These are phyloP conservation scores for Dactylellina cionopaga DNA, from an alignment of 2,329 filamentous ascomycete genomes.

Conservation along the genomic window DNA sequence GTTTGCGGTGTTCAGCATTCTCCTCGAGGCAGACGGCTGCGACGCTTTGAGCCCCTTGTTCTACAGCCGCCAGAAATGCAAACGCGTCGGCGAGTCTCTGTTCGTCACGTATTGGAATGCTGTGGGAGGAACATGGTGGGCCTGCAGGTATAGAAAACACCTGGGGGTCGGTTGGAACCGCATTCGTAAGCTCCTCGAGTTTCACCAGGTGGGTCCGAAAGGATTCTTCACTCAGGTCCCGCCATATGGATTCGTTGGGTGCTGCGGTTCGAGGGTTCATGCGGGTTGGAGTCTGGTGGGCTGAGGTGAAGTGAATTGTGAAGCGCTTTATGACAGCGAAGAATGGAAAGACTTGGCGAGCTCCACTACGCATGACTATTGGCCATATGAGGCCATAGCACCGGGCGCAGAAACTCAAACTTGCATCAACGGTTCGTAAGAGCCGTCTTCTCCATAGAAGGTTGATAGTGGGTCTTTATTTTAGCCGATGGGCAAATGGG, in stretches of 20 bases:
- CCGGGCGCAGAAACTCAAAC: too few relatives aligned
- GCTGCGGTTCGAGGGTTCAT: constrained; percentile 27
- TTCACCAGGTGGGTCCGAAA: constrained; percentile 23
- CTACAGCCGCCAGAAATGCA: constrained; percentile 57
- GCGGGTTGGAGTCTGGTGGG: constrained; percentile 54
- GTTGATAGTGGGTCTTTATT: too few relatives aligned
- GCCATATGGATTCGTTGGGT: constrained; percentile 23
- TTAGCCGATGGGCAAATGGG: too few relatives aligned
- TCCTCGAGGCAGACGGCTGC: constrained; percentile 59
- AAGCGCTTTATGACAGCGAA: too few relatives aligned
- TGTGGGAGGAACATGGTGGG: neutral
- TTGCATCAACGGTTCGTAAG: too few relatives aligned
- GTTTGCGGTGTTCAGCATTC: constrained; percentile 2
- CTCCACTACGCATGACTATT: too few relatives aligned
- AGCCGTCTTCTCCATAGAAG: too few relatives aligned
- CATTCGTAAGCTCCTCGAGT: constrained; percentile 32
- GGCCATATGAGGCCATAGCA: too few relatives aligned
- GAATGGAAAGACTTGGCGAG: too few relatives aligned
- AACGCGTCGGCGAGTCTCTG: constrained; percentile 58
- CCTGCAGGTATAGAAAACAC: constrained; percentile 24
- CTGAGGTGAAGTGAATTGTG: too few relatives aligned
- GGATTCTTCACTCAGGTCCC: constrained; percentile 17
- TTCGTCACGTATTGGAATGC: constrained; percentile 56
- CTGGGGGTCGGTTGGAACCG: constrained; percentile 51
- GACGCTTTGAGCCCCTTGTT: constrained; percentile 57